A percentile compares a stretch with the other conserved stretches of the same genome.
phyloP scores from a whole-genome alignment of 495 filamentous ascomycete genomes.

The Aspergillus haitiensis region DNA sequence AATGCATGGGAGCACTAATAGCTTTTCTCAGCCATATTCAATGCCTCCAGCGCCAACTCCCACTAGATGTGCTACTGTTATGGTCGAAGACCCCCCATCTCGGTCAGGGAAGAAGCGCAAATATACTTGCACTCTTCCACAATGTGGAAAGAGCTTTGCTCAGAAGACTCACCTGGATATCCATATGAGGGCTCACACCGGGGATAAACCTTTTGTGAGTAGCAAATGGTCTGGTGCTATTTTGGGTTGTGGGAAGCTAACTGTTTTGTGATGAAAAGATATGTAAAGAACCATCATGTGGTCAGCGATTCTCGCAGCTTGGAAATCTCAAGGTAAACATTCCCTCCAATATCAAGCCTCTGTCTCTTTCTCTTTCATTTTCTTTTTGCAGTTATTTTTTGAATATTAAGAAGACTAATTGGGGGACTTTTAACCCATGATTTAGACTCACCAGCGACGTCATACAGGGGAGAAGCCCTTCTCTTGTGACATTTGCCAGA shows the following conservation, averaged over 20 bases:
- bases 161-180: conserved; percentile 96
- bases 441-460: conserved; percentile 76
- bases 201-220: conserved; percentile 87
- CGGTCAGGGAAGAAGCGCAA: conserved; percentile 46
- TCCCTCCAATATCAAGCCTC: neutral
- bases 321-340: conserved; percentile 78
- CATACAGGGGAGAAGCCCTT: conserved; percentile 90
- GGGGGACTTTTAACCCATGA: no score
- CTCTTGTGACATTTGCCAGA: conserved; percentile 76
- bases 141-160: conserved; percentile 79
- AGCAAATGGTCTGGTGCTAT: neutral
- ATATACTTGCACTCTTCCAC: conserved; percentile 72
- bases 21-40: conserved; percentile 33
- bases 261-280: conserved; percentile 46
- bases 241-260: neutral
- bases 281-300: conserved; percentile 73
- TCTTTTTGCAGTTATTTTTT: neutral
- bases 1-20: conserved; percentile 26
- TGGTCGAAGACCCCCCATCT: conserved; percentile 33
- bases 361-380: no score
- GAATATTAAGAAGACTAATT: neutral
- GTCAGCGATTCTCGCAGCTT: conserved; percentile 80
- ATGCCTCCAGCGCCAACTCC: conserved; percentile 23
- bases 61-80: conserved; percentile 23
- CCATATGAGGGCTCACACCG: conserved; percentile 85